Conservation (phyloP, 257 asterid species). For the Fraxinus pennsylvanica region DNA sequence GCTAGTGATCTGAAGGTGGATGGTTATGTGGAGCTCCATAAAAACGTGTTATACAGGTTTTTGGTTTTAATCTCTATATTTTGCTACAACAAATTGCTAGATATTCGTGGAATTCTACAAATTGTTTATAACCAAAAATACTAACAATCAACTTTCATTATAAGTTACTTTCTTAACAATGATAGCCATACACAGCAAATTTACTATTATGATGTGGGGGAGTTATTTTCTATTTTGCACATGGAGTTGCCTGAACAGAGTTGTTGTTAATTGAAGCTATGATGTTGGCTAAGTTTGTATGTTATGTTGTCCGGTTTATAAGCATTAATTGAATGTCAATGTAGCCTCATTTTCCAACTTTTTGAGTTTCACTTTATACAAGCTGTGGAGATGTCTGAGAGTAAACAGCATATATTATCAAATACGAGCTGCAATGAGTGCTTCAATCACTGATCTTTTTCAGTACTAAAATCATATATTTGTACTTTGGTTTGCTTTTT, state of each 20-base stretch:
- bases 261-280: not conserved
- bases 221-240: not conserved
- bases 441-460: not conserved
- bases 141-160: not conserved
- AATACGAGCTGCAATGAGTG: not conserved
- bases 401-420: not conserved
- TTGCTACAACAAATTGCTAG: not conserved
- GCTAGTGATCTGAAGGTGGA: slow-evolving; percentile 70
- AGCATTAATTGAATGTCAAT: not conserved
- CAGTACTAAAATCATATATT: not conserved
- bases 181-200: not conserved
- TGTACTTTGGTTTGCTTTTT: not conserved
- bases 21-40: slow-evolving; percentile 82
- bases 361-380: not conserved
- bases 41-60: slow-evolving; percentile 81
- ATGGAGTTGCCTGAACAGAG: not conserved
- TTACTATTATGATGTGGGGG: not conserved
- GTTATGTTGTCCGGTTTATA: slow-evolving; percentile 2
- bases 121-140: not conserved
- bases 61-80: slow-evolving; percentile 17
- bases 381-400: not conserved
- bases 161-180: slow-evolving; percentile 8
- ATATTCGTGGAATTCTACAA: slow-evolving; percentile 2
- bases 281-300: not conserved
- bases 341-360: not conserved